Percentiles rank a stretch among this genome's conserved stretches.
Conservation (phyloP, 345 rosid species). For the Draba incana region DNA sequence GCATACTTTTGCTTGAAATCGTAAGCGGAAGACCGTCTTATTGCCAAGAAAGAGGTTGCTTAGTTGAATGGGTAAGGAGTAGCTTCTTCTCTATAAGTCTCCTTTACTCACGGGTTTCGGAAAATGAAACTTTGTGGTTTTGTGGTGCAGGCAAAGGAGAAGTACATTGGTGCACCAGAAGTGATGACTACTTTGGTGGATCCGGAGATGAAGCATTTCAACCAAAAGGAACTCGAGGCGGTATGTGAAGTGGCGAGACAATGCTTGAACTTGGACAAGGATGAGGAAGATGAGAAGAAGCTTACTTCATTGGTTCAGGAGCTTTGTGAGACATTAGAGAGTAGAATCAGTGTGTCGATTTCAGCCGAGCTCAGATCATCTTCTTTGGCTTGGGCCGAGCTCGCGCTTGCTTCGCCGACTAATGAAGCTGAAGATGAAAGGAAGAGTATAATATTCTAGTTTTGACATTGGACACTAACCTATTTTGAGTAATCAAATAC, state of each 20-base stretch:
- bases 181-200: slow-evolving; percentile 74
- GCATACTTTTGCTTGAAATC: slow-evolving; percentile 80
- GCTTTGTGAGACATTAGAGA: slow-evolving; percentile 61
- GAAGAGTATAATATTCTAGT: background rate
- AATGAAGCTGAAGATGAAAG: slow-evolving; percentile 37
- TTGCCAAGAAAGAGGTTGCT: slow-evolving; percentile 78
- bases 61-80: slow-evolving; percentile 80
- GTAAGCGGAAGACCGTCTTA: slow-evolving; percentile 86
- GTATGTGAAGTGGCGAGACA: slow-evolving; percentile 75
- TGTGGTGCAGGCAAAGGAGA: slow-evolving; percentile 73
- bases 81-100: slow-evolving; percentile 14
- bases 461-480: background rate
- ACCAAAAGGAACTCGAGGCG: slow-evolving; percentile 67
- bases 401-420: slow-evolving; percentile 64
- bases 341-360: slow-evolving; percentile 69
- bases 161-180: slow-evolving; percentile 60
- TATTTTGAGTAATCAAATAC: background rate
- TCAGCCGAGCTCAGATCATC: slow-evolving; percentile 71
- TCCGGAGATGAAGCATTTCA: slow-evolving; percentile 81
- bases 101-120: background rate
- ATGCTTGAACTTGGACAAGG: slow-evolving; percentile 60
- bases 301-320: slow-evolving; percentile 50
- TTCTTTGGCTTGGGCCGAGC: slow-evolving; percentile 98
- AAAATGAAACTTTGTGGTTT: slow-evolving; percentile 18
- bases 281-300: slow-evolving; percentile 24